Evolutionary conservation across 2,329 filamentous ascomycete species (phyloP).

Genomic region (Trichoderma brevicompactum): DNA sequence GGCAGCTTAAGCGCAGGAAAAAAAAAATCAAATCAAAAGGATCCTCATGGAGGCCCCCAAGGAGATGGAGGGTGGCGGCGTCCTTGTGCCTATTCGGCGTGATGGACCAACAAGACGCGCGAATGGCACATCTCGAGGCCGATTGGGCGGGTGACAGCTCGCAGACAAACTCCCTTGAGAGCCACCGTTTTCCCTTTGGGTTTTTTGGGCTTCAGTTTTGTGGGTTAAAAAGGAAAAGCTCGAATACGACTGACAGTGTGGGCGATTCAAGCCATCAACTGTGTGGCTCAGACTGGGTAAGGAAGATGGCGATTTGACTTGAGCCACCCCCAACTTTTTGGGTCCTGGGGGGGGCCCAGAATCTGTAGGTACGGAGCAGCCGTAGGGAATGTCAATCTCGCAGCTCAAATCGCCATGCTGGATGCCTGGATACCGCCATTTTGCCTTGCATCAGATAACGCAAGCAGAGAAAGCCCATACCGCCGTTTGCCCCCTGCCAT

Average conservation of each 20-base stretch:
- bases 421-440: constrained; percentile 1
- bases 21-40: background rate
- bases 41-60: background rate
- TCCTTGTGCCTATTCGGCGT: constrained; percentile 12
- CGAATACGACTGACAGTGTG: background rate
- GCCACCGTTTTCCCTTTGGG: background rate
- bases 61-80: constrained; percentile 11
- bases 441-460: background rate
- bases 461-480: background rate
- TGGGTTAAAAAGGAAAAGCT: background rate
- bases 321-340: constrained; percentile 19
- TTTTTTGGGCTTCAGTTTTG: background rate
- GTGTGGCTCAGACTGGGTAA: constrained; percentile 17
- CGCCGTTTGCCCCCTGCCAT: constrained; percentile 17
- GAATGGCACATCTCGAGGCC: constrained; percentile 16
- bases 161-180: background rate
- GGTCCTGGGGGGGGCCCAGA: no score
- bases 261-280: background rate
- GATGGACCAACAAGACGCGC: background rate
- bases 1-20: background rate
- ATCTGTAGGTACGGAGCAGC: background rate
- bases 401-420: no score
- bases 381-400: background rate
- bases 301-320: background rate
- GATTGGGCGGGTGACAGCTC: constrained; percentile 20